phyloP scores from a whole-genome alignment of 495 filamentous ascomycete species.

The Rusavskia elegans region DNA sequence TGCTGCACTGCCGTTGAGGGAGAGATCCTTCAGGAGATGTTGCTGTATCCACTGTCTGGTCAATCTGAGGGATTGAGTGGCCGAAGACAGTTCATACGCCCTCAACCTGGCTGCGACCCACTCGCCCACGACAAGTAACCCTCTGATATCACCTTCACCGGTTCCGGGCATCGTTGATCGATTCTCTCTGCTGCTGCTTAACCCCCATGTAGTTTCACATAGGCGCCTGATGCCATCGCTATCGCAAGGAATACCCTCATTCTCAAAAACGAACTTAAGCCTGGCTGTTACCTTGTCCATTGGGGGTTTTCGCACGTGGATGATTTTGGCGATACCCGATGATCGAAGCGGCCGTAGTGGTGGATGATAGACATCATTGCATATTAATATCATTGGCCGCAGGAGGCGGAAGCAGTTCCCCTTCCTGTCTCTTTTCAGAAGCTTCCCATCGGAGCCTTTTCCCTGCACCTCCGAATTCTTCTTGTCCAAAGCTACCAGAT shows the following conservation, averaged over 20 bases:
- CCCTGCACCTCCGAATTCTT: conserved; percentile 42
- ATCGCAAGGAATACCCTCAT: conserved; percentile 74
- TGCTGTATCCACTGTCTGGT: conserved; percentile 76
- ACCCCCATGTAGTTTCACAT: conserved; percentile 88
- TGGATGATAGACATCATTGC: conserved; percentile 94
- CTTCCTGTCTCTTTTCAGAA: conserved; percentile 45
- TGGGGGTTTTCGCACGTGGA: conserved; percentile 81
- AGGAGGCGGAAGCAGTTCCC: conserved; percentile 72
- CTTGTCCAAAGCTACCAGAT: conserved; percentile 70
- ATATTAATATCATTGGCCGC: conserved; percentile 81
- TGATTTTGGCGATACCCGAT: conserved; percentile 67
- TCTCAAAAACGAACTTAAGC: conserved; percentile 66
- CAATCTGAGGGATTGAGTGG: conserved; percentile 27
- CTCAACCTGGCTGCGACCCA: conserved; percentile 78
- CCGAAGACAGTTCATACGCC: conserved; percentile 25
- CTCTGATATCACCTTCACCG: conserved; percentile 79
- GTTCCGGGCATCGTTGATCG: conserved; percentile 33
- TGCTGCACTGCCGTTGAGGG: conserved; percentile 60
- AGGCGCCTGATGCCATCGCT: conserved; percentile 74
- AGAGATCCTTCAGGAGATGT: conserved; percentile 50
- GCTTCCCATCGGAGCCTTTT: conserved; percentile 9
- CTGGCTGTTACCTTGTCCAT: conserved; percentile 72
- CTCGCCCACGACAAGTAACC: conserved; percentile 85
- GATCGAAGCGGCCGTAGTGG: conserved; percentile 71
- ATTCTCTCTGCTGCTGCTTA: conserved; percentile 46